Evolutionary conservation across 1,139 yeast species (phyloP), one percentile per base, ranked within the genome.

Genomic region (Sugiyamaella xylanicola): DNA sequence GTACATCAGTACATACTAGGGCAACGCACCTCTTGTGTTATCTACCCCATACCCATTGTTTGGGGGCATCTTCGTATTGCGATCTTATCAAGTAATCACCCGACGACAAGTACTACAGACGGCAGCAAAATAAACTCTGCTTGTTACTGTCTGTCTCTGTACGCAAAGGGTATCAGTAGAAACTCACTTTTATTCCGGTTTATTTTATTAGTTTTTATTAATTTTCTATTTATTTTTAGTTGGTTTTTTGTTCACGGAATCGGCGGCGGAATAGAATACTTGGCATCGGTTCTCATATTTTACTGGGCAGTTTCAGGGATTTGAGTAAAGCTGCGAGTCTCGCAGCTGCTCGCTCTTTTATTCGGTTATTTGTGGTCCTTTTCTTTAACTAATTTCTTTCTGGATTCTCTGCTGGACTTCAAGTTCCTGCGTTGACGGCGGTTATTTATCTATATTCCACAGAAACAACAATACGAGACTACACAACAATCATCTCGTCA

Each of bases 1-100:
- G 9, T 17, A 39, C 25, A 4, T 19, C 42, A 15, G 17, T 41
- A 27, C 29, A 20, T 25, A 9, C 9, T 5, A 25, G 21, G 43
- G 43, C 43, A 11, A 13, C 44, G 29, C 25, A 19, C 27, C 13
- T 21, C 29, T 22, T 16, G 22, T 20, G 44, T 15, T 41, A 32
- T 32, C 37, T 41, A 11, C 44, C 44, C 44, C 44, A 16, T 22
- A 20, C 44, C 16, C 37, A 32, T 32, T 32, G 37, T 32, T 32
- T 32, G 37, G 13, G 13, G 37, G 15, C 37, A 8, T 15, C 15
- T 32, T 32, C 13, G 15, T 8, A 32, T 11, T 32, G 5, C 37
- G 37, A 32, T 32, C 37, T 32, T 32, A 32, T 32, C 37, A 32
- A 8, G 15, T 25, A 25, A 25, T 25, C 29, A 25, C 8, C 29